phyloP scores from a whole-genome alignment of 2,329 filamentous ascomycete species.

The Coniochaeta ligniaria region DNA sequence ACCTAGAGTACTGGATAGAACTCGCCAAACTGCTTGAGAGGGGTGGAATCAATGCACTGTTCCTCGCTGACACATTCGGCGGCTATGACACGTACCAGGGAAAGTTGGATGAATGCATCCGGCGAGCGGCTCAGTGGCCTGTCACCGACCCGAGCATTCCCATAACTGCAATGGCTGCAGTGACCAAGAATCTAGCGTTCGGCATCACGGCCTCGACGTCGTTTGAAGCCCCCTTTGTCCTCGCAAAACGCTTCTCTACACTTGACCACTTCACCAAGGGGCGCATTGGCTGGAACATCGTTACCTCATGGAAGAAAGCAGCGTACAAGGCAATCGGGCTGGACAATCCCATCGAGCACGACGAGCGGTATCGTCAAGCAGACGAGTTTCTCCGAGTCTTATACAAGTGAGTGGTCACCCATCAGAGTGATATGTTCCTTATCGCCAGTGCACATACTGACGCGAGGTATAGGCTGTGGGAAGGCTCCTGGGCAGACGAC shows the following conservation, averaged over 20 bases:
- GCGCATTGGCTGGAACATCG: constrained; percentile 60
- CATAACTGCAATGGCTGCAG: constrained; percentile 59
- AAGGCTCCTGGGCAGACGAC: constrained; percentile 36
- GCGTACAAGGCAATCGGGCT: constrained; percentile 51
- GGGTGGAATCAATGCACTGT: constrained; percentile 57
- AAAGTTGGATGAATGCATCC: constrained; percentile 52
- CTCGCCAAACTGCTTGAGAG: constrained; percentile 55
- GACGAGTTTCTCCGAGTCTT: constrained; percentile 47
- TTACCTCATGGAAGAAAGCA: constrained; percentile 54
- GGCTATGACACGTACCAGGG: constrained; percentile 57
- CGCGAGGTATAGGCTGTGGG: constrained; percentile 28
- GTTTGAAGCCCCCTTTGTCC: constrained; percentile 54
- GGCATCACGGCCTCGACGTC: constrained; percentile 57
- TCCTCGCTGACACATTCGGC: constrained; percentile 59
- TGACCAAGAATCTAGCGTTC: constrained; percentile 56
- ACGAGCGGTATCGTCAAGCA: constrained; percentile 42
- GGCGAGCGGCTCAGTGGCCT: constrained; percentile 57
- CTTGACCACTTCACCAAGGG: constrained; percentile 56
- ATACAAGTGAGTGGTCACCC: constrained; percentile 35
- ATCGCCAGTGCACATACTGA: neutral
- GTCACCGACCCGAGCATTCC: constrained; percentile 54
- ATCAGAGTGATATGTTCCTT: too few relatives aligned
- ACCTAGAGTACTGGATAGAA: constrained; percentile 56
- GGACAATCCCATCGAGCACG: constrained; percentile 45
- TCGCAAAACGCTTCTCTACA: constrained; percentile 56